These are phyloP conservation scores for Myrmaecium sp. DNA, from an alignment of 2,329 filamentous ascomycete genomes.

Conservation along the genomic window DNA sequence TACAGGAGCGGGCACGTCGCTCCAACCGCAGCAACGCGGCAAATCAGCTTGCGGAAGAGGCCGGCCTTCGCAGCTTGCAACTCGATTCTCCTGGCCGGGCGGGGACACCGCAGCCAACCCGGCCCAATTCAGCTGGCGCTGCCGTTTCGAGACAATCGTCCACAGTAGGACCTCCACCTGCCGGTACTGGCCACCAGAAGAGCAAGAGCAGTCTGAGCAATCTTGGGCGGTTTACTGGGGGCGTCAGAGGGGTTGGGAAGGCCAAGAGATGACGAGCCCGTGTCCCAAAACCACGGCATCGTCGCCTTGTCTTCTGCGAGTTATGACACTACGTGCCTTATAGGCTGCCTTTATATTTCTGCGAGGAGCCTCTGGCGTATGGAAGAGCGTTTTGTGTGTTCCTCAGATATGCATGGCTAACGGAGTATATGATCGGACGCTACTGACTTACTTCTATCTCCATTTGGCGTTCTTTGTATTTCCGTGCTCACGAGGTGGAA, in stretches of 20 bases:
- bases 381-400: no score
- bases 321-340: no score
- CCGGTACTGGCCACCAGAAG: constrained; percentile 14
- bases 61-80: constrained; percentile 3
- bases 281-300: no score
- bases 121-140: constrained; percentile 10
- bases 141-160: constrained; percentile 4
- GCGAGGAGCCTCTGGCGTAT: no score
- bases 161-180: constrained; percentile 8
- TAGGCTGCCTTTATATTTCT: no score
- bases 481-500: no score
- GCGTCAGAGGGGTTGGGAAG: constrained; percentile 21
- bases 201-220: constrained; percentile 25
- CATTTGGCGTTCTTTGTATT: no score
- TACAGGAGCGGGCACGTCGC: constrained; percentile 72
- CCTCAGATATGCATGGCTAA: no score
- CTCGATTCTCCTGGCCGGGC: constrained; percentile 9
- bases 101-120: constrained; percentile 9
- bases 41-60: constrained; percentile 7
- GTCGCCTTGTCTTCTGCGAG: no score
- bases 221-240: constrained; percentile 27
- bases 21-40: constrained; percentile 35
- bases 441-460: no score
- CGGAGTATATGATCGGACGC: no score
- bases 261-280: constrained; percentile 14